Evolutionary conservation across 2,329 filamentous ascomycete genomes (phyloP).

Genomic region (Aspergillus novoparasiticus): DNA sequence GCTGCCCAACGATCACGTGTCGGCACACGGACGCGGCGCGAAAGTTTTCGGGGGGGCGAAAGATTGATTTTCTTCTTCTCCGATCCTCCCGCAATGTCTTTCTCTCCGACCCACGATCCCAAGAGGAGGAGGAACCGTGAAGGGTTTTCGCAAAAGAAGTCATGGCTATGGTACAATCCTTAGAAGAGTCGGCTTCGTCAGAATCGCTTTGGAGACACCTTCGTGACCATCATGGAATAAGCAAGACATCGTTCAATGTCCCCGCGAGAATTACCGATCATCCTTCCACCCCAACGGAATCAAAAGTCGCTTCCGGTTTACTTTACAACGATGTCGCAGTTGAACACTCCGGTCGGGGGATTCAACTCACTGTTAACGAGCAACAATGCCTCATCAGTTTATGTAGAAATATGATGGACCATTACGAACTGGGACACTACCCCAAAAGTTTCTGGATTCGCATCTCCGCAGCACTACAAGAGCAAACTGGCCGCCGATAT

Average conservation of each 20-base stretch:
- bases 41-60: constrained; percentile 2
- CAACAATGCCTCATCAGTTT: constrained; percentile 21
- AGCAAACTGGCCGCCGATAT: constrained; percentile 25
- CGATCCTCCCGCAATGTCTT: background rate
- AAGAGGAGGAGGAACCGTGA: background rate
- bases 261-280: background rate
- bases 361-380: constrained; percentile 17
- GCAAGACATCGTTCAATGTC: background rate
- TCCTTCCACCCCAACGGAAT: background rate
- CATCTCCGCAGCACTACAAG: constrained; percentile 19
- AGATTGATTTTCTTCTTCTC: constrained; percentile 5
- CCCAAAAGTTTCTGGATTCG: constrained; percentile 27
- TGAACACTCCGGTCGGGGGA: constrained; percentile 6
- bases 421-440: constrained; percentile 16
- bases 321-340: background rate
- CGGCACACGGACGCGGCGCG: constrained; percentile 1
- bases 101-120: background rate
- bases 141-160: background rate
- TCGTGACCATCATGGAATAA: background rate
- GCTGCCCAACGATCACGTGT: constrained; percentile 5
- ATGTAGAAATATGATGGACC: constrained; percentile 19
- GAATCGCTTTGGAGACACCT: background rate
- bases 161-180: background rate
- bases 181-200: background rate
- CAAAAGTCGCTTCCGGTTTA: background rate